phyloP scores from a whole-genome alignment of 768 basidiomycete species.

The Steccherinum ochraceum region DNA sequence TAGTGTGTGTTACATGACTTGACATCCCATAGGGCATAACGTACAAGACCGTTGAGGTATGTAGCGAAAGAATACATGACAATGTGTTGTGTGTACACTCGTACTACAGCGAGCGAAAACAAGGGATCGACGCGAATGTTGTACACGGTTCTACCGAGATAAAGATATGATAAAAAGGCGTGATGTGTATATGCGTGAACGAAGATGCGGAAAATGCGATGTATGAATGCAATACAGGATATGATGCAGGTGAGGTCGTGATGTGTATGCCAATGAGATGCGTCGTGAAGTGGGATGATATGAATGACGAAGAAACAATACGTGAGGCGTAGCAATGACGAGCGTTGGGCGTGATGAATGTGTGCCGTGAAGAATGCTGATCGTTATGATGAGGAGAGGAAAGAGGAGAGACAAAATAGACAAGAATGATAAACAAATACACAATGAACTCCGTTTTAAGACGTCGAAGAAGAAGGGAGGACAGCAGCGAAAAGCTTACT shows the following conservation, averaged over 20 bases:
- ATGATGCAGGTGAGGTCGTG: constrained; percentile 5
- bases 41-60: no score
- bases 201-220: constrained; percentile 1
- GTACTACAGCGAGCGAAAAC: neutral
- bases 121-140: neutral
- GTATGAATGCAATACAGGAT: neutral
- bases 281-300: neutral
- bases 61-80: neutral
- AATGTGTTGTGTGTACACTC: neutral
- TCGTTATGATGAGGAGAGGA: neutral
- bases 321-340: no score
- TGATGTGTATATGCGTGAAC: constrained; percentile 1
- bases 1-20: neutral
- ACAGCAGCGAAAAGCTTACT: constrained; percentile 25
- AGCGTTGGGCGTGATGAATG: neutral
- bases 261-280: constrained; percentile 6
- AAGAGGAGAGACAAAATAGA: neutral
- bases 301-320: neutral
- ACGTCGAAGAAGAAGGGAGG: constrained; percentile 18
- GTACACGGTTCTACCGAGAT: constrained; percentile 24
- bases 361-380: neutral
- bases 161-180: constrained; percentile 16
- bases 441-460: neutral
- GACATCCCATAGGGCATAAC: neutral
- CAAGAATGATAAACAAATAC: constrained; percentile 1